These are phyloP conservation scores for Malus hybrid DNA, from an alignment of 331 rosid species.

Conservation along the genomic window DNA sequence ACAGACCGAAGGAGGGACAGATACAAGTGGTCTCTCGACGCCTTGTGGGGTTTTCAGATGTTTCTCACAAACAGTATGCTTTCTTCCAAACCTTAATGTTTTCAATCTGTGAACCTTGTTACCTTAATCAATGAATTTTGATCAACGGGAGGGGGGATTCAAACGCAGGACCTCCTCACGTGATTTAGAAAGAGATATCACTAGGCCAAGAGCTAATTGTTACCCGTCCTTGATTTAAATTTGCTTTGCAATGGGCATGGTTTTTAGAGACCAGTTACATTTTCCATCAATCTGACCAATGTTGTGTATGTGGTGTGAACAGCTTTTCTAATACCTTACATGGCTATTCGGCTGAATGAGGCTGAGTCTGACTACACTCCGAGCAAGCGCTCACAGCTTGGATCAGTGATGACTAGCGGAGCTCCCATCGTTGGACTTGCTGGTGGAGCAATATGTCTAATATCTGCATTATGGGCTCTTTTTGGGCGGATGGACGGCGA, in stretches of 20 bases:
- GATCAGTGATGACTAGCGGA: conserved; percentile 55
- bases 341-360: conserved; percentile 85
- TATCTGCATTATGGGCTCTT: conserved; percentile 63
- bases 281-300: background rate
- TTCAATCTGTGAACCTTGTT: background rate
- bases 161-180: background rate
- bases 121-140: background rate
- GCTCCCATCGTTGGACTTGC: conserved; percentile 60
- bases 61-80: conserved; percentile 87
- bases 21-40: conserved; percentile 68
- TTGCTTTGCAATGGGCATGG: background rate
- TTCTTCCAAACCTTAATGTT: conserved; percentile 7
- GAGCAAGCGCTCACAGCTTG: conserved; percentile 45
- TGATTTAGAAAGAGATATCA: background rate
- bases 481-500: conserved; percentile 55
- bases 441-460: conserved; percentile 57
- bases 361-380: conserved; percentile 26
- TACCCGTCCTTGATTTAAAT: background rate
- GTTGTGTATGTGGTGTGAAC: conserved; percentile 18
- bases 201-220: background rate
- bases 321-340: conserved; percentile 92
- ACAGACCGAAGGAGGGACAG: conserved; percentile 60
- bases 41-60: conserved; percentile 81
- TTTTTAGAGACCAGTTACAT: background rate
- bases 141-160: background rate